phyloP scores from a whole-genome alignment of 2,329 filamentous ascomycete genomes.

The Pseudopithomyces chartarum region DNA sequence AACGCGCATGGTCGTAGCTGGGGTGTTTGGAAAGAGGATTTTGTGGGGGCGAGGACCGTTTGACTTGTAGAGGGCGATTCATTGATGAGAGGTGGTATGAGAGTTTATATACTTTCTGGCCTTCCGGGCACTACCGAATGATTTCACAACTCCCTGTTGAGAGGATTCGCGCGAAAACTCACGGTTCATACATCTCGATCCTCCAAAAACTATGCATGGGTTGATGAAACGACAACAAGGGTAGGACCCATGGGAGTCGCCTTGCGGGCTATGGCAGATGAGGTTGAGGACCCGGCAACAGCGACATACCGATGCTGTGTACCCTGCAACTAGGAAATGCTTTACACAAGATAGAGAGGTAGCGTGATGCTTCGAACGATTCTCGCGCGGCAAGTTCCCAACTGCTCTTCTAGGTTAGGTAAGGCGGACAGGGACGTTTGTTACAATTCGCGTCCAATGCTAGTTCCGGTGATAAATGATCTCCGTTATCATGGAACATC shows the following conservation, averaged over 20 bases:
- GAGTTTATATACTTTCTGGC: background rate
- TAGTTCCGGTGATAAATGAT: no score
- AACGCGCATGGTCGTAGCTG: background rate
- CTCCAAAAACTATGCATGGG: background rate
- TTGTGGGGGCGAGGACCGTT: background rate
- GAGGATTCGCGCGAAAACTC: background rate
- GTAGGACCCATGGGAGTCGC: no score
- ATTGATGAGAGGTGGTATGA: background rate
- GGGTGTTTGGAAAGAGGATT: background rate
- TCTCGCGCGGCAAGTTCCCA: background rate
- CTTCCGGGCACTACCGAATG: background rate
- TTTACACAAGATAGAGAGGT: background rate
- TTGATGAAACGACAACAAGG: slow-evolving; percentile 1
- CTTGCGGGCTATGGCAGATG: no score
- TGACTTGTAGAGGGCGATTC: background rate
- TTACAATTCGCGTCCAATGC: background rate
- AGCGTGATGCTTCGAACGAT: background rate
- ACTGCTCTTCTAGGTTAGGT: slow-evolving; percentile 1
- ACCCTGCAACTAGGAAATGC: background rate
- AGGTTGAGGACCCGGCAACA: no score
- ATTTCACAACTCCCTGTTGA: background rate
- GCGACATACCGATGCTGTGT: background rate
- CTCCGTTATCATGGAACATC: no score
- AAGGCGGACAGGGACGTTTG: background rate
- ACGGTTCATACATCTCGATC: background rate